Base-by-base conservation (phyloP, 2,329 filamentous ascomycete species). In the Alternaria sp. region DNA sequence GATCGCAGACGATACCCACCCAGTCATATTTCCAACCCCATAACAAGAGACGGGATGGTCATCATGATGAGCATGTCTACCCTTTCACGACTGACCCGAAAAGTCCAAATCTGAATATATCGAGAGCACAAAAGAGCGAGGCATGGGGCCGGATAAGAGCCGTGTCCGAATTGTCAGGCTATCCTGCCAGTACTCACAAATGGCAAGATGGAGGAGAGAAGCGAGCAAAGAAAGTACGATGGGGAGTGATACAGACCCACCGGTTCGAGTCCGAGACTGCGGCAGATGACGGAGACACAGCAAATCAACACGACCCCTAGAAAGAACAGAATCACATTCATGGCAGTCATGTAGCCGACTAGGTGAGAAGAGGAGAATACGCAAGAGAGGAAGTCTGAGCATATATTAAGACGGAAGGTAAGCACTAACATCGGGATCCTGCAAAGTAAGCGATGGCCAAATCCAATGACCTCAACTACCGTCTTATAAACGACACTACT, bases 91-190 rank as follows among this genome's bases (percentile, higher is more conserved):
- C 32, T 36, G 14, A 16, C 12, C 32, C 14, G 12, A 36, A 5
- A 36, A 12, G 12, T 6, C 32, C 12, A 14, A 36, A 12, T 36
- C 32, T 14, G 14, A 4, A 14, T 36, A 14, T 16, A 16, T 36
- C 32, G 32, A 36, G 1, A 36, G 32, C 5, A 36, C 32, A 36
- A 16, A 36, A 49, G 65, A 54, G 63, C n/a, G 63, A 69, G 50
- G 67, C 61, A 27, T 69, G 65, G 67, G 27, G 38, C 28, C 32
- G 59, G 14, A 65, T 69, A 52, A 46, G 63, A 38, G n/a, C 57
- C 16, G 61, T 62, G 16, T 58, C 45, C 10, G 41, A 28, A 34
- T 34, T 44, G 10, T 57, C 49, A 12, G 18, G 10, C 18, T 44
- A 54, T 40, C 36, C 45, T 16, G 40, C 38, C 22, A 32, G 46